Evolutionary conservation across 768 basidiomycete genomes (phyloP), one percentile per base, ranked within the genome.

Genomic region (Porphyrellus cyaneotinctus): DNA sequence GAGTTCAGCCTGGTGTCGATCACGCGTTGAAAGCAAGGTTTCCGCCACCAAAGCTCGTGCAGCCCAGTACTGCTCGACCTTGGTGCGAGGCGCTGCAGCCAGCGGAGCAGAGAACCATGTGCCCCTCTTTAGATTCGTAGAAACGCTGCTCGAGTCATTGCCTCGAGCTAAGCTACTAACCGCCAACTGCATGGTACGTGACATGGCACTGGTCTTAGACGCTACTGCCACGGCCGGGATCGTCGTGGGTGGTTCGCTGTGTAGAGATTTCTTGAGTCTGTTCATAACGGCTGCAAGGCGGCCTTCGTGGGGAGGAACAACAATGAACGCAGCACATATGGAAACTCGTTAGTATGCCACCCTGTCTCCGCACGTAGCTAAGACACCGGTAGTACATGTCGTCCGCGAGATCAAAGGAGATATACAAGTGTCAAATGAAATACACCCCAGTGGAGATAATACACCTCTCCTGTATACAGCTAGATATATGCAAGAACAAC

Each of bases 11-110:
- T 77, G 74, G 62, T 85, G 82, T 18, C 62, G 66, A 30, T 71
- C 70, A 35, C 74, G 74, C 23, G 78, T 78, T 0, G 74, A 67
- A 3, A 88, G 72, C 35, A 84, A 65, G 3, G 82, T 77, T 63
- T 89, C 87, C 1, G 86, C 86, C 4, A 78, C 75, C 22, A 85
- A 58, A 4, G 87, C 85, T 4, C 87, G 79, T 15, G 78, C 70
- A 24, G 82, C 82, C 87, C 87, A 88, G 60, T 86, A 85, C 54
- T 79, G 81, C 58, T 83, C 83, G 2, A 64, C 62, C 14, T 47
- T 50, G 13, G 70, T 67, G 36, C 53, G 63, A 32, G 73, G 71
- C 3, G 48, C 52, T 30, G 58, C 56, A 30, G 44, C 43, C n/a
- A 37, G 35, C 17, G 67, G 64, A n/a, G 64, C 47, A 38, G 57